Percentiles rank a stretch among this genome's conserved stretches.
Conservation (phyloP, 1,139 yeast genomes). For the Lodderomyces jiufengensis region DNA sequence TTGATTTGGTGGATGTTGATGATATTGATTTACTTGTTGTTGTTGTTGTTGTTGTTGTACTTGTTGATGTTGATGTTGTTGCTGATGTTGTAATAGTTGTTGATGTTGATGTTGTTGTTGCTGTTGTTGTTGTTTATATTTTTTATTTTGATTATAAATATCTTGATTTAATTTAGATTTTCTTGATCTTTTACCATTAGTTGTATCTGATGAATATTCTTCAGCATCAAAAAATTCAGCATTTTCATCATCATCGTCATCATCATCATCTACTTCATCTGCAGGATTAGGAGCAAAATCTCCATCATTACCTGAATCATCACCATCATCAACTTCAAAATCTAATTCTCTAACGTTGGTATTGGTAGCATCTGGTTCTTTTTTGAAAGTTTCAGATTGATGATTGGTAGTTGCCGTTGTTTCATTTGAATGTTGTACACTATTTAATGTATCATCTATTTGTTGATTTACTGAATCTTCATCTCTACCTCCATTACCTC, state of each 20-base stretch:
- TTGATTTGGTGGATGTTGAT: slow-evolving; percentile 1
- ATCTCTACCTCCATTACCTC: slow-evolving; percentile 9
- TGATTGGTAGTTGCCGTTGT: slow-evolving; percentile 5
- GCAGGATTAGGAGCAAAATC: slow-evolving; percentile 5
- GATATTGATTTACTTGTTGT: slow-evolving; percentile 1
- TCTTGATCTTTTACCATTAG: not conserved
- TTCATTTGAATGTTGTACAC: not conserved
- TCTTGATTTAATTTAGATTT: not conserved
- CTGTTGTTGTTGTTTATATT: no score
- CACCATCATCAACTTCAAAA: slow-evolving; percentile 5
- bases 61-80: not conserved
- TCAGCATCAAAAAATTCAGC: not conserved
- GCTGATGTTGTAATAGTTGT: no score
- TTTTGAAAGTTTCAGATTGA: not conserved
- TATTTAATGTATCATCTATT: slow-evolving; percentile 5
- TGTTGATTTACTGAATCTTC: slow-evolving; percentile 6
- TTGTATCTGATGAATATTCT: not conserved
- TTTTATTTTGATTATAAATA: no score
- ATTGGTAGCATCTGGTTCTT: slow-evolving; percentile 11
- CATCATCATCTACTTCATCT: slow-evolving; percentile 5
- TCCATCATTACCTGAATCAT: slow-evolving; percentile 7
- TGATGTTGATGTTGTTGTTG: no score
- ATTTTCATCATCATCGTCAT: not conserved
- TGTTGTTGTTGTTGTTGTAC: not conserved
- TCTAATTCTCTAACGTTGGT: slow-evolving; percentile 9